Percentiles rank a stretch among this genome's conserved stretches.
phyloP scores from a whole-genome alignment of 2,329 filamentous ascomycete genomes.

The Cadophora malorum region DNA sequence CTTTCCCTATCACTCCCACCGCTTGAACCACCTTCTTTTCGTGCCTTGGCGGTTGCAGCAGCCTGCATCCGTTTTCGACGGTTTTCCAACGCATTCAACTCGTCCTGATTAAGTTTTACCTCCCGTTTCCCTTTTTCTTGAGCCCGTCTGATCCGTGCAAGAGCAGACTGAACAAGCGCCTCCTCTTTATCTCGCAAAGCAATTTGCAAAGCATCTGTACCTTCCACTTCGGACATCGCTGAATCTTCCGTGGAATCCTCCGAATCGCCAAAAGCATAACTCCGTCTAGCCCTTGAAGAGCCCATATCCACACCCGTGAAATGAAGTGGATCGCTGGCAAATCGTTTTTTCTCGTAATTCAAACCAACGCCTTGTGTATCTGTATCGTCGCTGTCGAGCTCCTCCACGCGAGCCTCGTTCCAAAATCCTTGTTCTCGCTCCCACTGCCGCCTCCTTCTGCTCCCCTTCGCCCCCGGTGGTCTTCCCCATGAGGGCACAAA shows the following conservation, averaged over 20 bases:
- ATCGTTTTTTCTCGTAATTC: slow-evolving; percentile 55
- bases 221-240: slow-evolving; percentile 58
- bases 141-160: slow-evolving; percentile 81
- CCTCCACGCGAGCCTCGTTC: slow-evolving; percentile 64
- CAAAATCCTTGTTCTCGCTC: slow-evolving; percentile 57
- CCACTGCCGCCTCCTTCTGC: slow-evolving; percentile 62
- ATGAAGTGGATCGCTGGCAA: slow-evolving; percentile 64
- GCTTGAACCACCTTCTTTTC: slow-evolving; percentile 37
- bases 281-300: slow-evolving; percentile 39
- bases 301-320: slow-evolving; percentile 67
- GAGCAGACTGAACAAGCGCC: slow-evolving; percentile 75
- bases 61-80: slow-evolving; percentile 61
- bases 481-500: slow-evolving; percentile 97
- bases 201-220: slow-evolving; percentile 57
- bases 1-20: slow-evolving; percentile 41
- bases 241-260: slow-evolving; percentile 46
- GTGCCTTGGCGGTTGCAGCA: slow-evolving; percentile 36
- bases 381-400: slow-evolving; percentile 65
- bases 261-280: slow-evolving; percentile 36
- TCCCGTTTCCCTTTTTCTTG: slow-evolving; percentile 78
- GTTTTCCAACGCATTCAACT: slow-evolving; percentile 80
- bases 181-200: slow-evolving; percentile 73
- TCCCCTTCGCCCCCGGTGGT: slow-evolving; percentile 90
- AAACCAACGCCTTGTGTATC: slow-evolving; percentile 62
- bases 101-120: slow-evolving; percentile 79